Conservation (phyloP, 495 filamentous ascomycete genomes). For the Physcia stellaris region DNA sequence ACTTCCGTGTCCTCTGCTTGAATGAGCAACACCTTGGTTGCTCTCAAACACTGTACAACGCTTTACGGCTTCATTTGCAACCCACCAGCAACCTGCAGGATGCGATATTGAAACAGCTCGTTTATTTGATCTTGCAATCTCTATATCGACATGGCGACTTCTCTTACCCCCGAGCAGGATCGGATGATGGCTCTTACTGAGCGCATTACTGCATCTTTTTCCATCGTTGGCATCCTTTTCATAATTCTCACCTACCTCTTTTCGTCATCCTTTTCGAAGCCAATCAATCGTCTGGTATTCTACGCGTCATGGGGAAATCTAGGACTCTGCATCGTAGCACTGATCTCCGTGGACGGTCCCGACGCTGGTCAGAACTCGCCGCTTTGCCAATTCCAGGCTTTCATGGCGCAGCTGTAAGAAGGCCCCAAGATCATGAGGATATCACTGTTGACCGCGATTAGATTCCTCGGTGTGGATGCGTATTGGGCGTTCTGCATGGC, state of each 20-base stretch:
- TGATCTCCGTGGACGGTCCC: conserved; percentile 52
- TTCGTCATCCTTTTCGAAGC: conserved; percentile 54
- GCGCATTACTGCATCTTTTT: conserved; percentile 53
- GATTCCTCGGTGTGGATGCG: conserved; percentile 70
- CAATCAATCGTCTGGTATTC: conserved; percentile 82
- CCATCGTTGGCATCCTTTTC: conserved; percentile 56
- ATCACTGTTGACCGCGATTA: conserved; percentile 21
- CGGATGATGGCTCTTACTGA: conserved; percentile 47
- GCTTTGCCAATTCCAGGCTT: conserved; percentile 64
- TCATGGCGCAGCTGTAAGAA: conserved; percentile 43
- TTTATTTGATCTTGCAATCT: too few relatives aligned
- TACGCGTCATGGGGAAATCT: conserved; percentile 78
- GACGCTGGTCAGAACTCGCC: conserved; percentile 26
- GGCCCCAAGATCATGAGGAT: neutral
- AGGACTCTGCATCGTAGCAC: conserved; percentile 62
- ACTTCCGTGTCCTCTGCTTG: too few relatives aligned
- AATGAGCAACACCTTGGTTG: too few relatives aligned
- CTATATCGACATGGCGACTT: too few relatives aligned
- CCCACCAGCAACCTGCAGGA: too few relatives aligned
- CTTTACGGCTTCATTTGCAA: too few relatives aligned
- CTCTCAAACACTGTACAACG: too few relatives aligned
- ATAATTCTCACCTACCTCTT: conserved; percentile 58
- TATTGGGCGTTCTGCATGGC: conserved; percentile 79
- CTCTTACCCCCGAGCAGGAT: conserved; percentile 8
- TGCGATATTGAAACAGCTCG: too few relatives aligned